Conservation (phyloP, 345 rosid species). For the Excoecaria agallocha region DNA sequence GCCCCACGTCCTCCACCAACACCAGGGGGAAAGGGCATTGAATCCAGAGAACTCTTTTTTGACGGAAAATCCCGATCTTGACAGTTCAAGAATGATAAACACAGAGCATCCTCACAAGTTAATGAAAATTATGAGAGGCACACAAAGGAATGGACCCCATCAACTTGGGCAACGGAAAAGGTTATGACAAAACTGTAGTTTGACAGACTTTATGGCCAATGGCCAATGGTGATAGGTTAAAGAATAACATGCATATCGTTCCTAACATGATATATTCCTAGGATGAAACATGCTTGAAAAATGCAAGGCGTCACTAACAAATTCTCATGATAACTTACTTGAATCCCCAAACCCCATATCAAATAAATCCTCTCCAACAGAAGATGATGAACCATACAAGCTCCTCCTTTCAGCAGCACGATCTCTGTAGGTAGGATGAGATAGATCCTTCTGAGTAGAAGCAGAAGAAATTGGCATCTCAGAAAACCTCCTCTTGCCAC, state of each 20-base stretch:
- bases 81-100: conserved; percentile 34
- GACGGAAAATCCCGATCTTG: conserved; percentile 72
- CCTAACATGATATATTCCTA: conserved; percentile 3
- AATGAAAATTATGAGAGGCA: conserved; percentile 26
- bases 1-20: conserved; percentile 85
- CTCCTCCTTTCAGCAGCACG: conserved; percentile 99
- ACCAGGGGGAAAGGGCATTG: conserved; percentile 98
- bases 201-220: conserved; percentile 14
- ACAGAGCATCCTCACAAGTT: conserved; percentile 41
- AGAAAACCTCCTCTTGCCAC: conserved; percentile 93
- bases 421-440: conserved; percentile 75
- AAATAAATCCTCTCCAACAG: conserved; percentile 48
- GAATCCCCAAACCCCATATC: conserved; percentile 48
- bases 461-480: conserved; percentile 61
- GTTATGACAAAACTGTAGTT: conserved; percentile 12
- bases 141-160: conserved; percentile 24
- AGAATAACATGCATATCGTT: neutral
- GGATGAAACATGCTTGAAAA: conserved; percentile 3
- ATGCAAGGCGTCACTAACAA: conserved; percentile 9
- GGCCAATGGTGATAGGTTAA: neutral
- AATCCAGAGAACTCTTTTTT: conserved; percentile 63
- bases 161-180: conserved; percentile 20
- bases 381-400: conserved; percentile 81
- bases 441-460: conserved; percentile 58
- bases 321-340: conserved; percentile 55